Conservation (phyloP, 2,329 filamentous ascomycete genomes). For the Talaromyces atroroseus region DNA sequence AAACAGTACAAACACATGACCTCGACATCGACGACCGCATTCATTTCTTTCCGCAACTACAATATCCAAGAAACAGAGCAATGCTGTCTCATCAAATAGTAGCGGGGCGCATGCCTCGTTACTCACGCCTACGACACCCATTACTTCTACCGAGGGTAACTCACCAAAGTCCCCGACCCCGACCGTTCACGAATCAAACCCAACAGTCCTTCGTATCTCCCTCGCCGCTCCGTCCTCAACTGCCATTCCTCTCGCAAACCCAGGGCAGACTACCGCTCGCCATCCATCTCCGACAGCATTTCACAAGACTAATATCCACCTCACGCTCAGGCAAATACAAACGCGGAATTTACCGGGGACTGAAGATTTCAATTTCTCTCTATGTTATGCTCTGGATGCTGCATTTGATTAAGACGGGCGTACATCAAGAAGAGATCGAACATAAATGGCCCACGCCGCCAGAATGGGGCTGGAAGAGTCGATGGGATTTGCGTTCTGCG, state of each 20-base stretch:
- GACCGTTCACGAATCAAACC: constrained; percentile 56
- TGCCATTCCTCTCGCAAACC: constrained; percentile 55
- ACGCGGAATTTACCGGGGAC: constrained; percentile 54
- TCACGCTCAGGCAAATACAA: constrained; percentile 54
- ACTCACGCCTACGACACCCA: constrained; percentile 30
- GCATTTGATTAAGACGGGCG: constrained; percentile 57
- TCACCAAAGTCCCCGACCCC: constrained; percentile 20
- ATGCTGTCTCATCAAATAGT: constrained; percentile 33
- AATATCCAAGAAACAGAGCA: neutral
- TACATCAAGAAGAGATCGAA: constrained; percentile 71
- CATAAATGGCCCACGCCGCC: constrained; percentile 71
- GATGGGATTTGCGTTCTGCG: constrained; percentile 63
- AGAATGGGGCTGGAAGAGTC: constrained; percentile 71
- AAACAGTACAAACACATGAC: too few relatives aligned
- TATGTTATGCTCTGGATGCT: constrained; percentile 60
- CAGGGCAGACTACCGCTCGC: constrained; percentile 38
- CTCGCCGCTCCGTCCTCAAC: constrained; percentile 53
- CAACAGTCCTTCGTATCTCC: constrained; percentile 49
- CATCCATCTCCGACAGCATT: constrained; percentile 46
- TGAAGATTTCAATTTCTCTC: constrained; percentile 65
- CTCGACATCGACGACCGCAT: neutral
- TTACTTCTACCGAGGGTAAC: neutral
- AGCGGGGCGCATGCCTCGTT: constrained; percentile 36
- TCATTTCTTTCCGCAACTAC: neutral
- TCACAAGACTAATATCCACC: constrained; percentile 71